phyloP scores from a whole-genome alignment of 495 filamentous ascomycete genomes.

The Aspergillus sclerotioniger region DNA sequence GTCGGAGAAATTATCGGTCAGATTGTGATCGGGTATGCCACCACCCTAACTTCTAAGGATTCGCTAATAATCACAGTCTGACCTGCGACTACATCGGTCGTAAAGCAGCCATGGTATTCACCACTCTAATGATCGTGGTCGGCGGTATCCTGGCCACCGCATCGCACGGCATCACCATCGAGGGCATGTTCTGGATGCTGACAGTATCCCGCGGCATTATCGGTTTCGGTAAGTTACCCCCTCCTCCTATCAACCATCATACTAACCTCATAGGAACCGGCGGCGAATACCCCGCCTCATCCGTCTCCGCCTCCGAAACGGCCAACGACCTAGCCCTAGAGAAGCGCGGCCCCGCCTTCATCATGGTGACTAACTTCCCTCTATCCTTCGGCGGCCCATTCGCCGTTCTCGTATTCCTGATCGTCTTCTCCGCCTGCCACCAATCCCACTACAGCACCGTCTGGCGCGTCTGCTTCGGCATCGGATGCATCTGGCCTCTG shows the following conservation, averaged over 20 bases:
- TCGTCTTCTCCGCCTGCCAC: constrained; percentile 3
- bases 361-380: constrained; percentile 7
- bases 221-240: background rate
- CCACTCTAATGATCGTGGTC: background rate
- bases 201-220: background rate
- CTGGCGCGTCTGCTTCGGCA: constrained; percentile 2
- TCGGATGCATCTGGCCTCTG: constrained; percentile 4
- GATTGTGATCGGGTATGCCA: constrained; percentile 1
- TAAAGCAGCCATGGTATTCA: background rate
- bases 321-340: constrained; percentile 1
- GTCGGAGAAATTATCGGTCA: constrained; percentile 2
- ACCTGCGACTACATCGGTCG: constrained; percentile 4
- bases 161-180: background rate
- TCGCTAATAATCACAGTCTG: background rate
- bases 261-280: background rate
- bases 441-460: constrained; percentile 4
- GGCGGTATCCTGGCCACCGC: constrained; percentile 1
- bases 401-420: background rate
- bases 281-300: constrained; percentile 1
- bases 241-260: background rate
- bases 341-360: background rate
- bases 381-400: background rate
- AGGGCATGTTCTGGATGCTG: constrained; percentile 5
- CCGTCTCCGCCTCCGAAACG: background rate
- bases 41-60: background rate